Evolutionary conservation across 2,329 filamentous ascomycete species (phyloP), one percentile per base, ranked within the genome.

Genomic region (Calycina marina): DNA sequence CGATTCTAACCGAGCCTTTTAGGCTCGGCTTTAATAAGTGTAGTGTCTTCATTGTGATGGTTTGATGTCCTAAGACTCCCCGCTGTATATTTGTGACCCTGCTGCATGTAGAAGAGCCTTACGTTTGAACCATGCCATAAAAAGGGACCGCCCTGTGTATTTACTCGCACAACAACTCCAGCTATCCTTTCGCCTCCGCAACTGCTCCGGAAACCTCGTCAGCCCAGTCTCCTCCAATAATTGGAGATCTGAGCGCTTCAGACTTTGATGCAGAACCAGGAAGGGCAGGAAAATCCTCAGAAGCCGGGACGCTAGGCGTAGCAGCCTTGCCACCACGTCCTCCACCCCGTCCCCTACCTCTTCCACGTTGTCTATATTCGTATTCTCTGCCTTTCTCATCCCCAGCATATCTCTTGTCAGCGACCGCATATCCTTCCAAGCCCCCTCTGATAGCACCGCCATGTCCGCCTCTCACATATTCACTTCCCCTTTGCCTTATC

Each of bases 181-280:
- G n/a, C n/a, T n/a, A n/a, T n/a, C n/a, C n/a, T 16, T 43, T 44
- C 38, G 46, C 45, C 17, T 45, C 41, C 15, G 47, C 46, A 12
- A 45, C 34, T 5, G 45, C 44, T 2, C 42, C 46, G 25, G 45
- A 44, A 46, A 50, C 49, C 28, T 51, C 48, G 30, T 50, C 47
- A 2, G 47, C 47, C 46, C 46, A 50, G 22, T 49, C 44, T 6
- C 37, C 40, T 13, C 37, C 34, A 14, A 30, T 14, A 14, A 31
- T 18, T 18, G 40, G 30, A 16, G 33, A 33, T 27, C 37, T 35
- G 16, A 36, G 22, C 14, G 32, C 20, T 17, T 13, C 25, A 11
- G 31, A 14, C 17, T 18, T 25, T n/a, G 32, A 30, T 9, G 20
- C 24, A 17, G 38, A 18, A 10, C 36, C 36, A 14, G 45, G 45